phyloP scores from a whole-genome alignment of 208 protist species.

The Blastocrithidia nonstop region DNA sequence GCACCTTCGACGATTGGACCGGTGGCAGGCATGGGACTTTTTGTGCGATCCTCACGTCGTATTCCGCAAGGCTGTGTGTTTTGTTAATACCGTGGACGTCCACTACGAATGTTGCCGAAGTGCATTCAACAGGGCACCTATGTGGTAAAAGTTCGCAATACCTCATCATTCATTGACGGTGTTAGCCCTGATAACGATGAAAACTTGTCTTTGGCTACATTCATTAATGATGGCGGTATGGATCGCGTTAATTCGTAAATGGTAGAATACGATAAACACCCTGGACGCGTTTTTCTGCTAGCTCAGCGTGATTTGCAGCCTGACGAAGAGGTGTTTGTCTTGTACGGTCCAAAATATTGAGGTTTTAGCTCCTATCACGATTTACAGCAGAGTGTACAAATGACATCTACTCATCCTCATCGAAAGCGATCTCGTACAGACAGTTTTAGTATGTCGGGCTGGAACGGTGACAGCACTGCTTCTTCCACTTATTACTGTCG shows the following conservation, averaged over 20 bases:
- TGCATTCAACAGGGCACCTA: constrained; percentile 24
- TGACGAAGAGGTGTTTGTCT: constrained; percentile 64
- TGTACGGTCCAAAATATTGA: constrained; percentile 82
- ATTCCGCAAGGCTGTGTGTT: constrained; percentile 61
- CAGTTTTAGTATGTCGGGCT: background rate
- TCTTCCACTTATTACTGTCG: constrained; percentile 18
- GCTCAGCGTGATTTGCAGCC: constrained; percentile 51
- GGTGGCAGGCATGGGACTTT: constrained; percentile 54
- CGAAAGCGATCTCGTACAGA: background rate
- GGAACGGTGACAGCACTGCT: background rate
- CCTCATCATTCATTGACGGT: constrained; percentile 50
- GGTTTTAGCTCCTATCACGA: constrained; percentile 63
- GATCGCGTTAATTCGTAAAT: constrained; percentile 47
- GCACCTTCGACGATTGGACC: constrained; percentile 33
- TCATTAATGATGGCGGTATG: constrained; percentile 81
- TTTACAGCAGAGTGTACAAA: constrained; percentile 7
- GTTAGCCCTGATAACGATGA: constrained; percentile 24
- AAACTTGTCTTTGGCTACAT: constrained; percentile 69
- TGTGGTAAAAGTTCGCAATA: constrained; percentile 56
- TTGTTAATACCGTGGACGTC: constrained; percentile 66
- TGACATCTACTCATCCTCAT: background rate
- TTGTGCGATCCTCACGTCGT: constrained; percentile 38
- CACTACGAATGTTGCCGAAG: constrained; percentile 11
- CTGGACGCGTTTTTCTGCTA: constrained; percentile 70
- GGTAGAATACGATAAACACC: constrained; percentile 60